Evolutionary conservation across 768 basidiomycete species (phyloP), one percentile per base, ranked within the genome.

Genomic region (Tulasnella sp.): DNA sequence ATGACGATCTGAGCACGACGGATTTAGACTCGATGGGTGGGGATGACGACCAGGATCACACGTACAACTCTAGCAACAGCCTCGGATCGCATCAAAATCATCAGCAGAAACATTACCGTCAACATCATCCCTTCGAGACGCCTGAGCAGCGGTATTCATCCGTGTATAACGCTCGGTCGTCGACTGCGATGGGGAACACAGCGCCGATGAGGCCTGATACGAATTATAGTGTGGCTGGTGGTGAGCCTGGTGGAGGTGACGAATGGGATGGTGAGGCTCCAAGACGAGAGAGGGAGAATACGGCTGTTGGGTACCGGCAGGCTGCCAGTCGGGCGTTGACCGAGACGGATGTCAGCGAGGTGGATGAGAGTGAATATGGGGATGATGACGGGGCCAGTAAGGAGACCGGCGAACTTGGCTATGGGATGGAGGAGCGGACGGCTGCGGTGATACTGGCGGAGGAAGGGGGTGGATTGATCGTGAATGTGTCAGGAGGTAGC

Each of bases 381-480:
- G 74, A 73, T 4, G 69, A 74, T 7, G 75, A 78, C n/a, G 71
- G 74, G 30, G 76, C 79, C 7, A 38, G 34, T 38, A 15, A 15
- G 34, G 7, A 15, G 34, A 5, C 34, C 7, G 15, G 34, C 15
- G 15, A 38, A 38, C 7, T 7, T 38, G 34, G 34, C 5, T 38
- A 7, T 15, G 34, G 34, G 15, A 38, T 15, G 53, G 84, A 87
- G 29, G 57, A 61, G 31, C 78, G 83, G 53, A 89, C 88, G 0
- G 81, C 84, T 53, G 87, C 87, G 12, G 76, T 81, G 49, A 80
- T 90, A 59, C 75, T 91, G 51, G 88, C 85, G 29, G 87, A 91
- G 64, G 85, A 90, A 72, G 87, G 89, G 19, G 80, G 83, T 46
- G 87, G 85, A n/a, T 71, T 88, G 65, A 89, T 92, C 62, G 83